Percentiles rank a stretch among this genome's conserved stretches.
Conservation (phyloP, 495 filamentous ascomycete species). For the Annulohypoxylon stygium region DNA sequence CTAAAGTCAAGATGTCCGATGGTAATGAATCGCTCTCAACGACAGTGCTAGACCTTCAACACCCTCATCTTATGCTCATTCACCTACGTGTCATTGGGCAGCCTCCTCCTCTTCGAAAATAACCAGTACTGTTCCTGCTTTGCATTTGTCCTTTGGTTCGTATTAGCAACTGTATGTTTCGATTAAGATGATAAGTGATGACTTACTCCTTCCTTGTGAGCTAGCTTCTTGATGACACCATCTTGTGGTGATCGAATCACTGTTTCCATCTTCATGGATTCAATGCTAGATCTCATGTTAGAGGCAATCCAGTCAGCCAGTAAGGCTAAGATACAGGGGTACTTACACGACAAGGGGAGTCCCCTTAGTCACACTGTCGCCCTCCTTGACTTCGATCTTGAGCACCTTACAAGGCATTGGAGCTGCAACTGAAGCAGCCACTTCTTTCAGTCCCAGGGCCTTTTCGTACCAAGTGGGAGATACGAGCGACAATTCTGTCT, state of each 20-base stretch:
- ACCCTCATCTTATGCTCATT: neutral
- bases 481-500: constrained; percentile 76
- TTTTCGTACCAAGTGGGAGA: constrained; percentile 86
- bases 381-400: constrained; percentile 83
- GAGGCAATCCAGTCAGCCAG: neutral
- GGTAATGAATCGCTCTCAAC: neutral
- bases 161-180: constrained; percentile 33
- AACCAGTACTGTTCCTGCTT: constrained; percentile 67
- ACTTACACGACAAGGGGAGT: constrained; percentile 86
- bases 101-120: constrained; percentile 64
- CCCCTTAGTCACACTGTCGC: constrained; percentile 85
- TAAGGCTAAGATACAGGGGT: neutral
- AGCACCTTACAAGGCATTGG: constrained; percentile 97
- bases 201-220: constrained; percentile 89
- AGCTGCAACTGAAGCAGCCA: constrained; percentile 80
- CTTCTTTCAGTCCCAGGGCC: constrained; percentile 84
- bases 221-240: constrained; percentile 82
- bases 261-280: constrained; percentile 99
- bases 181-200: neutral
- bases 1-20: neutral
- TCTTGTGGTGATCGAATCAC: constrained; percentile 91
- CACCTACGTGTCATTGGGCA: constrained; percentile 12
- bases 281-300: constrained; percentile 67
- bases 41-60: neutral
- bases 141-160: constrained; percentile 66